phyloP scores from a whole-genome alignment of 1,284 basidiomycete genomes.

The Heterobasidion irregulare region DNA sequence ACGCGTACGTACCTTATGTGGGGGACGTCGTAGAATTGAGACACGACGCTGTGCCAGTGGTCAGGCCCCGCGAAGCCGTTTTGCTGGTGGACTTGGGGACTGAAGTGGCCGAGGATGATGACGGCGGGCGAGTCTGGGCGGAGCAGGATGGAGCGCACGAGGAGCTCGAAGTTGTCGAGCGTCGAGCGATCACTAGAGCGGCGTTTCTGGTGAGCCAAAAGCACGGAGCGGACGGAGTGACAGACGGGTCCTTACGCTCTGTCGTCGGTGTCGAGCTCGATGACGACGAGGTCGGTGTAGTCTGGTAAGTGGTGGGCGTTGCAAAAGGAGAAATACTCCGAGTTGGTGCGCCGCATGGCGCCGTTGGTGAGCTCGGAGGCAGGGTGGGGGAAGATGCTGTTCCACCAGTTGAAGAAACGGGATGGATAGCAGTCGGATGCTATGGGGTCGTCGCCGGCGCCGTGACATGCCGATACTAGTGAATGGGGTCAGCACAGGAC shows the following conservation, averaged over 20 bases:
- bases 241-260: slow-evolving; percentile 43
- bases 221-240: slow-evolving; percentile 21
- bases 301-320: slow-evolving; percentile 88
- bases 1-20: slow-evolving; percentile 54
- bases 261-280: slow-evolving; percentile 90
- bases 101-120: slow-evolving; percentile 87
- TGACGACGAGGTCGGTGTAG: slow-evolving; percentile 83
- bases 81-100: slow-evolving; percentile 70
- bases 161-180: slow-evolving; percentile 82
- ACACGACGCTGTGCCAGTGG: slow-evolving; percentile 79
- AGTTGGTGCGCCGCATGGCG: slow-evolving; percentile 82
- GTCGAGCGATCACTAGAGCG: slow-evolving; percentile 54
- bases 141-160: slow-evolving; percentile 83
- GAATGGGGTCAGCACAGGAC: slow-evolving; percentile 1
- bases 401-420: slow-evolving; percentile 93
- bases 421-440: slow-evolving; percentile 83
- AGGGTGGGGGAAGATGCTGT: slow-evolving; percentile 88
- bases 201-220: not conserved
- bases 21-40: slow-evolving; percentile 93
- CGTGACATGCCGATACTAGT: slow-evolving; percentile 85
- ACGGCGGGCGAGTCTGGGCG: slow-evolving; percentile 86
- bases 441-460: slow-evolving; percentile 87
- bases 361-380: slow-evolving; percentile 94
- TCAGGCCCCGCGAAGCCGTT: slow-evolving; percentile 85
- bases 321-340: slow-evolving; percentile 91